phyloP scores from a whole-genome alignment of 352 stramenopile species.

The Elongisporangium senticosum region DNA sequence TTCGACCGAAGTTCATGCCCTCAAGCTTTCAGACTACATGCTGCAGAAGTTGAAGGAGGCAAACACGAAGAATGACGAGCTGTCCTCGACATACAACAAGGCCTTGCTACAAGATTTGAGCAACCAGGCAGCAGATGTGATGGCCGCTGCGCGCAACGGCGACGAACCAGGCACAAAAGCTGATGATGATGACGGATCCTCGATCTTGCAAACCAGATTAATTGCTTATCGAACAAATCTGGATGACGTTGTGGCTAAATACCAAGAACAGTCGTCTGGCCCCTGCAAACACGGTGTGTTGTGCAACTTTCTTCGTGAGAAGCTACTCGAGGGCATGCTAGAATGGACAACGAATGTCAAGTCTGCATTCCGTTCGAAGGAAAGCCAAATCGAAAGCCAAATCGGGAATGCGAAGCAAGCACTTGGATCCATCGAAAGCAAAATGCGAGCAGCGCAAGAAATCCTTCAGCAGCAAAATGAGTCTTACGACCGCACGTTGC shows the following conservation, averaged over 20 bases:
- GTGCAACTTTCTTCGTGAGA: slow-evolving; percentile 39
- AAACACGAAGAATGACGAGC: slow-evolving; percentile 26
- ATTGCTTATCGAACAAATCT: slow-evolving; percentile 24
- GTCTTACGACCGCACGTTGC: slow-evolving; percentile 55
- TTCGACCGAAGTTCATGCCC: slow-evolving; percentile 29
- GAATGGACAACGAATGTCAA: slow-evolving; percentile 51
- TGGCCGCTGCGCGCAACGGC: neutral
- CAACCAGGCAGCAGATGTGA: slow-evolving; percentile 9
- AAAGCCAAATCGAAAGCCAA: slow-evolving; percentile 26
- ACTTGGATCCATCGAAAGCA: slow-evolving; percentile 46
- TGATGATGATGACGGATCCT: slow-evolving; percentile 23
- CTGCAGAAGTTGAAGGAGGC: slow-evolving; percentile 23
- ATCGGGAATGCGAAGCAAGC: slow-evolving; percentile 39
- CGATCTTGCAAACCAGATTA: slow-evolving; percentile 28
- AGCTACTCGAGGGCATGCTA: slow-evolving; percentile 45
- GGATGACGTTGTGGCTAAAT: slow-evolving; percentile 35
- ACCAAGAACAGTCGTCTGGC: slow-evolving; percentile 29
- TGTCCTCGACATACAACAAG: slow-evolving; percentile 41
- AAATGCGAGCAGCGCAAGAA: slow-evolving; percentile 48
- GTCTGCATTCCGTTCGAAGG: slow-evolving; percentile 37
- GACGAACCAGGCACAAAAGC: slow-evolving; percentile 4
- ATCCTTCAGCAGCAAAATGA: slow-evolving; percentile 59
- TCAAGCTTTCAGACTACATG: slow-evolving; percentile 51
- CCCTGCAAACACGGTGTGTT: slow-evolving; percentile 25
- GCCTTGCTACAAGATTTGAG: slow-evolving; percentile 38